phyloP scores from a whole-genome alignment of 108 stramenopile species.

The Thalassiosira profunda region DNA sequence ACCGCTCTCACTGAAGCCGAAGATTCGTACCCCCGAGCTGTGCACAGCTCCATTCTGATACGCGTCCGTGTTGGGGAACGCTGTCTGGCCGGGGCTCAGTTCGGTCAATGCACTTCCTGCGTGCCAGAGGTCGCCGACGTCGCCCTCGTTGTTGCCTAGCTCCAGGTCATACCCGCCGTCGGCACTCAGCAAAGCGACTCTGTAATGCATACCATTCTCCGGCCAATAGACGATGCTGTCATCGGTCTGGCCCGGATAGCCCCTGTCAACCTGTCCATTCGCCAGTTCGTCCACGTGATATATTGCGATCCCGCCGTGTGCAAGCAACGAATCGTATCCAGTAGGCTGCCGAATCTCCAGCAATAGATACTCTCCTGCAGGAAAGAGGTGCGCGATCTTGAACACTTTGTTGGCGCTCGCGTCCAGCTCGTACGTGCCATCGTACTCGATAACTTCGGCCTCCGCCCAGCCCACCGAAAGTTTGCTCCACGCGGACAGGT shows the following conservation, averaged over 20 bases:
- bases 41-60: constrained; percentile 53
- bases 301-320: constrained; percentile 63
- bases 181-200: constrained; percentile 66
- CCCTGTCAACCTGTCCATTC: constrained; percentile 23
- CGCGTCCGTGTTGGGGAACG: constrained; percentile 67
- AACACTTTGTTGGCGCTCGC: constrained; percentile 50
- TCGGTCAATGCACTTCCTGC: constrained; percentile 26
- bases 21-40: constrained; percentile 49
- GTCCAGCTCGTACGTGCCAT: constrained; percentile 41
- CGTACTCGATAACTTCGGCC: constrained; percentile 34
- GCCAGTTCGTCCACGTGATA: constrained; percentile 65
- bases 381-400: constrained; percentile 49
- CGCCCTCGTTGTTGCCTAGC: constrained; percentile 53
- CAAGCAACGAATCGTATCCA: constrained; percentile 52
- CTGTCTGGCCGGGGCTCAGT: constrained; percentile 11
- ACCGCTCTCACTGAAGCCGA: constrained; percentile 22
- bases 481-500: constrained; percentile 59
- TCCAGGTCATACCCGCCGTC: constrained; percentile 84
- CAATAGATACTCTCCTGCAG: constrained; percentile 64
- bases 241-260: constrained; percentile 47
- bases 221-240: constrained; percentile 52
- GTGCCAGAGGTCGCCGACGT: constrained; percentile 56
- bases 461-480: constrained; percentile 56
- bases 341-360: constrained; percentile 69
- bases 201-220: constrained; percentile 67